Conservation (phyloP, 2,329 filamentous ascomycete genomes). For the Phyllosticta citriasiana region DNA sequence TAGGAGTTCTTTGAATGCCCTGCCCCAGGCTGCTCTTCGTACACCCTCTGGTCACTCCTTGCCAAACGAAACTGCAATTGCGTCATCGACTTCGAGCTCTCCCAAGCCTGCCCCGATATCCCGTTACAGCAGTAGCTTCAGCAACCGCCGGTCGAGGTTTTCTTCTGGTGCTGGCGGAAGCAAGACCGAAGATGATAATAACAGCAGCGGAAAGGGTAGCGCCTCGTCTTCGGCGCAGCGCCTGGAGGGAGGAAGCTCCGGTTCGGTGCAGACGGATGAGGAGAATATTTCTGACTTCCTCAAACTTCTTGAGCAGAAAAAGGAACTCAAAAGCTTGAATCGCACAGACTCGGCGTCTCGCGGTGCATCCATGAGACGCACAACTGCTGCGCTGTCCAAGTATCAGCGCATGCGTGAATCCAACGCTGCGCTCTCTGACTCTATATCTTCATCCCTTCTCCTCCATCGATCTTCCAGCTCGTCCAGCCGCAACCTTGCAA, state of each 20-base stretch:
- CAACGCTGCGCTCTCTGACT: constrained; percentile 80
- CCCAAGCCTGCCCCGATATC: constrained; percentile 69
- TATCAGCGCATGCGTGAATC: constrained; percentile 87
- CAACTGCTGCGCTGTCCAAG: constrained; percentile 68
- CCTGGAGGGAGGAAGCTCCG: constrained; percentile 45
- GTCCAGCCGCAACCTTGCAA: constrained; percentile 61
- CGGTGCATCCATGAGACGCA: constrained; percentile 62
- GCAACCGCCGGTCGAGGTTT: constrained; percentile 66
- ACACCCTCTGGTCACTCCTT: constrained; percentile 44
- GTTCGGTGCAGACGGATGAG: constrained; percentile 67
- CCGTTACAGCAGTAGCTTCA: constrained; percentile 90
- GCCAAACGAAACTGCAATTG: constrained; percentile 49
- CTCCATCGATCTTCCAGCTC: constrained; percentile 75
- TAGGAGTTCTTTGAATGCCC: constrained; percentile 61
- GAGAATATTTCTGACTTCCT: constrained; percentile 91
- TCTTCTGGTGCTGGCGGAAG: constrained; percentile 62
- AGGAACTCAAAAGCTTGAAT: constrained; percentile 74
- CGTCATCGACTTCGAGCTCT: constrained; percentile 61
- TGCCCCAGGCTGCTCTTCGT: constrained; percentile 64
- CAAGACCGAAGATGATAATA: constrained; percentile 61
- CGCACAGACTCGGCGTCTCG: constrained; percentile 47
- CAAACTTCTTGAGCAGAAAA: constrained; percentile 77
- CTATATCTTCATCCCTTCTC: constrained; percentile 81
- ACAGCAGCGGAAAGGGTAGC: constrained; percentile 72
- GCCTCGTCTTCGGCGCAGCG: constrained; percentile 54